Base-by-base conservation (phyloP, 305 asterid species). In the Withania somnifera region DNA sequence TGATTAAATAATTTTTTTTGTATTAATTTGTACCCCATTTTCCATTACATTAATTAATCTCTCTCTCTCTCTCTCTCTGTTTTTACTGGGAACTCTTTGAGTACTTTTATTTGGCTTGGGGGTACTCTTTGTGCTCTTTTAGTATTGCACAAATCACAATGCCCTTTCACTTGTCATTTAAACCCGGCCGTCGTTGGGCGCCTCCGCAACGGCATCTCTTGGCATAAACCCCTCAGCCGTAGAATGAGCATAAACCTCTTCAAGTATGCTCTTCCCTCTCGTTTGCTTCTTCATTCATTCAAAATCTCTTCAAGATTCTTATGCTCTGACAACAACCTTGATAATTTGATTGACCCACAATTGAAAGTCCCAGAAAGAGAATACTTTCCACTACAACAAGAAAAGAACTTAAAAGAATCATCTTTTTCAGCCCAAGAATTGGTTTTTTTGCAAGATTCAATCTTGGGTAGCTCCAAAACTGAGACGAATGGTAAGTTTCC, bases 371-470 rank as follows among this genome's bases (percentile, higher is more conserved):
- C 84, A 54, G 84, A 86, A 78, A 86, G 75, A 86, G 84, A 40
- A 79, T 82, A 73, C 56, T 45, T 51, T 79, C 79, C 86, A 40
- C 86, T 87, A 42, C 26, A 36, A 80, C 78, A 77, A 84, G 20
- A 53, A 81, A 87, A 36, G 73, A 83, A 34, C 47, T 86, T 19
- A 75, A 81, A 13, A 17, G 61, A 51, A 50, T 50, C 61, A 26
- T 60, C 75, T 1, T 83, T 91, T 84, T 87, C 97, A 2, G 79
- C 90, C 6, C 88, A 88, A 53, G 98, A 92, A 60, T 85, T 92
- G 56, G 84, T 81, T 8, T 86, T 93, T 77, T 79, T 93, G 69
- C 83, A 73, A 87, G 92, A 90, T 58, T 86, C 97, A 20, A 50
- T 91, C 82, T 82, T 87, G 78, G 90, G 66, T 56, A 69, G 64